Evolutionary conservation across 352 stramenopile species (phyloP), one percentile per base, ranked within the genome.

Genomic region (Pythium monospermum): DNA sequence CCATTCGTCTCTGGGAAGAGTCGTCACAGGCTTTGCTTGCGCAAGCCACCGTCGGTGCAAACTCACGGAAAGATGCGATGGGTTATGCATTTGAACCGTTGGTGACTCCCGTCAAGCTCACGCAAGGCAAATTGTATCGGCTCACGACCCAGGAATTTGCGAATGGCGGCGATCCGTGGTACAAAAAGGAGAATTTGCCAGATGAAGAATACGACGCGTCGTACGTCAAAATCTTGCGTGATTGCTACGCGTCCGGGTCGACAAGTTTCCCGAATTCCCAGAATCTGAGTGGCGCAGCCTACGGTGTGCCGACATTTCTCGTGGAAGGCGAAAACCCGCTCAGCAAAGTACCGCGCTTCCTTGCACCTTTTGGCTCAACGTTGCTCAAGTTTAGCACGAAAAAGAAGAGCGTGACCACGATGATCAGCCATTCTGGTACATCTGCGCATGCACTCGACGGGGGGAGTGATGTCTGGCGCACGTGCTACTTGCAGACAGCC

Each of bases 161-260:
- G 18, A 91, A 94, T 39, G 81, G 82, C 42, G 84, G 84, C 22
- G 84, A 94, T 45, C 81, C 84, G 6, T 94, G 84, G 84, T 94
- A 94, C 67, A 94, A 94, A 50, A 90, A 91, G 48, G 84, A 94
- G 46, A 93, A 94, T 22, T 33, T 91, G 1, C 84, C 82, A 0
- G 82, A 92, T 40, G 84, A 94, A 57, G 79, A 94, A 39, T 94
- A 94, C 46, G 84, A 94, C 53, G 62, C 63, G 10, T 91, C 79
- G 4, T 91, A 91, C 56, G 89, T 94, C 55, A 89, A 87, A 36
- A 91, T 94, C 48, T 59, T 94, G 39, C 73, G 82, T 10, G 84
- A 94, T 27, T 94, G 84, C 53, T 94, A 94, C 26, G 82, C 81
- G 1, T 94, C 84, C 0, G 80, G 80, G 5, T 94, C 84, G 27